Conservation (phyloP, 768 basidiomycete species). For the Rhizopogon roseolus region DNA sequence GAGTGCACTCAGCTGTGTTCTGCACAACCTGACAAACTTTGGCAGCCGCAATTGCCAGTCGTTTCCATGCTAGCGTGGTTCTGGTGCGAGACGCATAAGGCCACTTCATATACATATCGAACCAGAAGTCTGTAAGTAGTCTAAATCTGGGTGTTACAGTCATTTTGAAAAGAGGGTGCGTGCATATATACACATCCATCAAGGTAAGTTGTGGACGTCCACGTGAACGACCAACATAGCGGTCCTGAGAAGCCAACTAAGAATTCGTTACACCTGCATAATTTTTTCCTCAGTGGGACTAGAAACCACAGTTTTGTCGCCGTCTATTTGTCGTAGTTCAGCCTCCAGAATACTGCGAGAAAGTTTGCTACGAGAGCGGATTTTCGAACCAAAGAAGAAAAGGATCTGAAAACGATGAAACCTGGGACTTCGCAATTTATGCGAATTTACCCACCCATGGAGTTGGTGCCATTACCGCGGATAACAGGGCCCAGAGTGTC, state of each 20-base stretch:
- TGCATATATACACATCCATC: too few relatives aligned
- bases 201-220: not conserved
- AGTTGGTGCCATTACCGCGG: slow-evolving; percentile 37
- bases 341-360: slow-evolving; percentile 14
- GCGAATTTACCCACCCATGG: slow-evolving; percentile 32
- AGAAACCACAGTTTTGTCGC: not conserved
- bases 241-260: too few relatives aligned
- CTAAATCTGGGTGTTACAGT: too few relatives aligned
- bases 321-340: slow-evolving; percentile 1
- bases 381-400: slow-evolving; percentile 27
- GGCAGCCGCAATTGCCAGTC: too few relatives aligned
- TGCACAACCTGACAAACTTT: too few relatives aligned
- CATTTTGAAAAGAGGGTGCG: too few relatives aligned
- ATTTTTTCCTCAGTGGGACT: not conserved
- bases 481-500: slow-evolving; percentile 37
- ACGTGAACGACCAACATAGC: not conserved
- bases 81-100: too few relatives aligned
- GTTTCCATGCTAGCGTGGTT: too few relatives aligned
- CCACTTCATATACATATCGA: too few relatives aligned
- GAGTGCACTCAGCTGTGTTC: too few relatives aligned
- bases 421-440: not conserved
- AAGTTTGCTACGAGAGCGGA: slow-evolving; percentile 24
- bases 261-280: not conserved
- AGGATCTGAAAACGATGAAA: slow-evolving; percentile 16
- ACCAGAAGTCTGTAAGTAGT: too few relatives aligned